A percentile compares a stretch with the other conserved stretches of the same genome.
Conservation (phyloP, 768 basidiomycete species). For the Udeniomyces megalosporus region DNA sequence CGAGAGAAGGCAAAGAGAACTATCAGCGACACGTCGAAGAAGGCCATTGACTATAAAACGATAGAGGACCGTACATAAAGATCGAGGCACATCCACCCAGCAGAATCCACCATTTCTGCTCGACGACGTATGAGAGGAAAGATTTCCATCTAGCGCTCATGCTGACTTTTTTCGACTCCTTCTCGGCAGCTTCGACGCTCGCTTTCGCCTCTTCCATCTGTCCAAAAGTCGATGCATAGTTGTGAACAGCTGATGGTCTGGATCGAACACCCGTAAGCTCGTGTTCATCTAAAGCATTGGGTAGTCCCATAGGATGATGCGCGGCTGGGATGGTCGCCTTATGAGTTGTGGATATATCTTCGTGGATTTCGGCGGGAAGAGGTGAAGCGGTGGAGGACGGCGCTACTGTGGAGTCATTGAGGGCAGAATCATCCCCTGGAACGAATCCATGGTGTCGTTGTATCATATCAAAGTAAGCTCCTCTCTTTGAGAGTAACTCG, state of each 20-base stretch:
- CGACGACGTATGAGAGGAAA: not conserved
- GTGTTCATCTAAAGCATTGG: not conserved
- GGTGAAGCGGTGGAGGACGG: no score
- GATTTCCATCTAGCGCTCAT: not conserved
- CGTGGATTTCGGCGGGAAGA: no score
- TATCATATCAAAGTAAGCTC: slow-evolving; percentile 1
- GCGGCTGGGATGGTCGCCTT: no score
- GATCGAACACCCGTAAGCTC: not conserved
- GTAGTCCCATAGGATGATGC: not conserved
- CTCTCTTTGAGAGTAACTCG: slow-evolving; percentile 18
- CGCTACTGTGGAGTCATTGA: not conserved
- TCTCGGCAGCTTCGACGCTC: not conserved
- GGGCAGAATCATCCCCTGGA: not conserved
- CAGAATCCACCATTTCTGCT: not conserved
- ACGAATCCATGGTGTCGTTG: slow-evolving; percentile 6
- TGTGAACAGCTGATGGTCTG: not conserved
- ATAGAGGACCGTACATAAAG: no score
- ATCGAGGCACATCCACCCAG: not conserved
- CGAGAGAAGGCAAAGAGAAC: no score
- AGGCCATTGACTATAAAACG: no score
- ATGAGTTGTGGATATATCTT: no score
- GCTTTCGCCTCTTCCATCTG: not conserved
- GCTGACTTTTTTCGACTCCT: not conserved
- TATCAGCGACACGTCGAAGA: no score
- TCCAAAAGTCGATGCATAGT: no score